These are phyloP conservation scores for Croton laevigatus DNA, from an alignment of 441 rosid species.

Conservation along the genomic window DNA sequence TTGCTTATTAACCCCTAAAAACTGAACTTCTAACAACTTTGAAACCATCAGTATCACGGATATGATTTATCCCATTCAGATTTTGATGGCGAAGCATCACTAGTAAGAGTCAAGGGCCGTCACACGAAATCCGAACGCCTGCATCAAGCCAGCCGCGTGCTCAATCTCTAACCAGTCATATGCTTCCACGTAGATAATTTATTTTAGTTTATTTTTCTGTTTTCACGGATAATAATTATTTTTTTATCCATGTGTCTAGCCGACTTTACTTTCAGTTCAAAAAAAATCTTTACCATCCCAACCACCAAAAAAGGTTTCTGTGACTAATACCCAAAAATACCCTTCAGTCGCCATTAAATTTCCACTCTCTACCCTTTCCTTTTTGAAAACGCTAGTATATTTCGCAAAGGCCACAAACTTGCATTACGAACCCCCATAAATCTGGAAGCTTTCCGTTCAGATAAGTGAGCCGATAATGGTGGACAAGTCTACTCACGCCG, in stretches of 20 bases:
- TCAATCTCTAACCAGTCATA: not conserved
- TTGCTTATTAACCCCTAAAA: too few relatives aligned
- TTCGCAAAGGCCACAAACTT: not conserved
- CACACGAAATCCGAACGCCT: constrained; percentile 17
- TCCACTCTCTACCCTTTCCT: constrained; percentile 8
- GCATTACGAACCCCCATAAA: not conserved
- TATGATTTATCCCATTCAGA: too few relatives aligned
- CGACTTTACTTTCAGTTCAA: too few relatives aligned
- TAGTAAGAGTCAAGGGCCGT: too few relatives aligned
- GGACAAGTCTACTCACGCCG: constrained; percentile 34
- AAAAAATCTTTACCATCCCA: not conserved
- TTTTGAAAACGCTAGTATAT: not conserved
- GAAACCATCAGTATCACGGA: too few relatives aligned
- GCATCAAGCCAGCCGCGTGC: constrained; percentile 1
- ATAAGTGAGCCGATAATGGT: constrained; percentile 32
- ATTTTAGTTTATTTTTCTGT: not conserved
- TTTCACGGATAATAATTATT: not conserved
- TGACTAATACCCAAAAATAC: constrained; percentile 11
- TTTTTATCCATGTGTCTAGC: too few relatives aligned
- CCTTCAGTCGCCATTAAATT: constrained; percentile 6
- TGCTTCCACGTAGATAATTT: not conserved
- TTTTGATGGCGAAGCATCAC: too few relatives aligned
- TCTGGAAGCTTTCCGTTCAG: not conserved
- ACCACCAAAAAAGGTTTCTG: not conserved
- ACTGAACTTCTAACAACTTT: too few relatives aligned